Base-by-base conservation (phyloP, 352 stramenopile genomes). In the Blastocystis sp. region DNA sequence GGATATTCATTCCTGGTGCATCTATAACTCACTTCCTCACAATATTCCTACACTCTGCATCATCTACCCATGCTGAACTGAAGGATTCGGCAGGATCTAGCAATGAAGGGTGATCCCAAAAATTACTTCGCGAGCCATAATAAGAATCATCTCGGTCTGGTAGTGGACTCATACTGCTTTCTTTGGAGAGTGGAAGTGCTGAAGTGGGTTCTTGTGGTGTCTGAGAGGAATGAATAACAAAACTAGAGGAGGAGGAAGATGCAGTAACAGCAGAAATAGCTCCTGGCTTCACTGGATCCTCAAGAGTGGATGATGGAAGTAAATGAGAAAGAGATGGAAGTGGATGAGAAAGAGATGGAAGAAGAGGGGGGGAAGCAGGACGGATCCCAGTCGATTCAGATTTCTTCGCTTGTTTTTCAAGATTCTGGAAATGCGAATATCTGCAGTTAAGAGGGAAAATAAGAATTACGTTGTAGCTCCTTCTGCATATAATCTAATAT, bases 381-480 rank as follows among this genome's bases (percentile, higher is more conserved):
- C 33, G 27, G 35, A 30, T 15, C 22, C 17, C 13, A 9, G 30
- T 30, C 6, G 33, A 17, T 37, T 37, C 27, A 54, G 64, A 51
- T 56, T 84, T 17, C 53, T 24, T 84, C 48, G 64, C n/a, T 13
- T 66, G 44, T 22, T 30, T 17, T 6, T 84, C 73, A 6, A 84
- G 15, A 6, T 84, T 33, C n/a, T 48, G 57, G 53, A 84, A 84
- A 40, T 84, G 73, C 11, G 73, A 48, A 24, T 84, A 84, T 37
- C 70, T 81, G 22, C 6, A 30, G 24, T n/a, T 4, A n/a, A 53
- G 53, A 42, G 2, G 24, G 24, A 44, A 22, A 3, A 30, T 51
- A 1, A 48, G 27, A 4, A 48, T 13, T 60, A 81, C 73, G 73
- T 84, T 0, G 73, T 84, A 15, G 57, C 59, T 9, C 73, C 73